Conservation (phyloP, 2,329 filamentous ascomycete species). For the Epicoccum sorghinum region DNA sequence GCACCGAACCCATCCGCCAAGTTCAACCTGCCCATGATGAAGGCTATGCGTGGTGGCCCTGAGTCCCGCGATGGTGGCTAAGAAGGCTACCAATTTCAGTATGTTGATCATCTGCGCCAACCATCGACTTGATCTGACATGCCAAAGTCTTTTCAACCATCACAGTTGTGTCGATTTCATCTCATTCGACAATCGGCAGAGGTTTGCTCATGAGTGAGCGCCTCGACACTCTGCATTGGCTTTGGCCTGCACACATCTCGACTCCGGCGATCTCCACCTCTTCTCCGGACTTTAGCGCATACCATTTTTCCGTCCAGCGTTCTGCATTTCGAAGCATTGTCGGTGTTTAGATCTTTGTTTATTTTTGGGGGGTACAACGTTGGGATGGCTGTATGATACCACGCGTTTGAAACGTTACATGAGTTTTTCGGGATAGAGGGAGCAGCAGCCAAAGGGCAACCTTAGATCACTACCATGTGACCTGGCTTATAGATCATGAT, state of each 20-base stretch:
- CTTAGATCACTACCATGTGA: background rate
- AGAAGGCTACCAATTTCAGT: constrained; percentile 12
- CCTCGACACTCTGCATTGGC: constrained; percentile 1
- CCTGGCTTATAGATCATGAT: constrained; percentile 11
- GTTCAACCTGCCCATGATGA: constrained; percentile 25
- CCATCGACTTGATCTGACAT: constrained; percentile 19
- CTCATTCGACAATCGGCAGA: background rate
- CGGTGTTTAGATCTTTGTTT: constrained; percentile 19
- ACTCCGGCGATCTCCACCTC: background rate
- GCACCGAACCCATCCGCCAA: constrained; percentile 33
- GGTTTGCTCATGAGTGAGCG: background rate
- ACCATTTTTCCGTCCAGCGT: constrained; percentile 7
- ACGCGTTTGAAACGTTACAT: constrained; percentile 11
- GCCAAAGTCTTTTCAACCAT: constrained; percentile 8
- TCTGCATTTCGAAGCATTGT: constrained; percentile 19
- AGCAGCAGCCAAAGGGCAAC: constrained; percentile 4
- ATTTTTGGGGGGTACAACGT: constrained; percentile 16
- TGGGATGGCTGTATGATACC: constrained; percentile 21
- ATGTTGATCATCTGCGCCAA: constrained; percentile 7
- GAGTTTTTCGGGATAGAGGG: constrained; percentile 20
- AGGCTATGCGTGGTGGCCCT: constrained; percentile 22
- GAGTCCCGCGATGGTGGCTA: constrained; percentile 44
- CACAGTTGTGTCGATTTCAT: constrained; percentile 1
- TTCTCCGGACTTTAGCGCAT: constrained; percentile 5
- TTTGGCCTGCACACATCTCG: constrained; percentile 6